Base-by-base conservation (phyloP, 208 protist genomes). In the Herpetomonas tarakana region DNA sequence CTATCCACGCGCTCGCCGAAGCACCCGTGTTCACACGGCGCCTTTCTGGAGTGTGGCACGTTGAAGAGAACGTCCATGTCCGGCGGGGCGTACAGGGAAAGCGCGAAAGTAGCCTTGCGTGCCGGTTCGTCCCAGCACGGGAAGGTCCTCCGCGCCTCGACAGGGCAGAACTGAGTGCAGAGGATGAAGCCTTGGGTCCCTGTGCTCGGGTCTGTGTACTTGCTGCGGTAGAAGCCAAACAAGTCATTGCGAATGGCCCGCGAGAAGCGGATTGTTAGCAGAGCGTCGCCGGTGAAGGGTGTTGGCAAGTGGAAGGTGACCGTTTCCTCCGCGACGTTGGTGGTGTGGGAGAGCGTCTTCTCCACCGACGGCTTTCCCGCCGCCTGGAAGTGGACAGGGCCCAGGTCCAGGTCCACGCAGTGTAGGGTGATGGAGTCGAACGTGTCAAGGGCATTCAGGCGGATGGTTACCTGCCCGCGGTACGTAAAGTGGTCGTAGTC, bases 101-200 rank as follows among this genome's bases (percentile, higher is more conserved):
- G 59, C 35, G 77, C 74, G 72, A 99, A 99, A 2, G 85, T 86
- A 0, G 97, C 90, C 70, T 98, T 98, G 26, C 91, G 35, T 2
- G 85, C 78, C 1, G 97, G 97, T 74, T 98, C 96, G 60, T 98
- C 97, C 86, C 91, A 98, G 68, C 96, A 98, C 6, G 96, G 96
- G 58, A 98, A 91, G 19, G 90, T 87, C 25, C 88, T 68, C 31
- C 97, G 81, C 1, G 91, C 91, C 55, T 98, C 96, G 0, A 91
- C 89, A 3, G 93, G 53, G 64, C 97, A 95, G 60, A 98, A 97
- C 84, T 98, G 96, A 27, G 93, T 97, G 2, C 78, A 78, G 18
- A 58, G 81, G n/a, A 97, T 65, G 41, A 77, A 91, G 1, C 53
- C 26, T 12, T 76, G 50, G 12, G 63, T 41, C 35, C 35, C 35